Evolutionary conservation across 2,329 filamentous ascomycete species (phyloP).

Genomic region (Xylaria sp.): DNA sequence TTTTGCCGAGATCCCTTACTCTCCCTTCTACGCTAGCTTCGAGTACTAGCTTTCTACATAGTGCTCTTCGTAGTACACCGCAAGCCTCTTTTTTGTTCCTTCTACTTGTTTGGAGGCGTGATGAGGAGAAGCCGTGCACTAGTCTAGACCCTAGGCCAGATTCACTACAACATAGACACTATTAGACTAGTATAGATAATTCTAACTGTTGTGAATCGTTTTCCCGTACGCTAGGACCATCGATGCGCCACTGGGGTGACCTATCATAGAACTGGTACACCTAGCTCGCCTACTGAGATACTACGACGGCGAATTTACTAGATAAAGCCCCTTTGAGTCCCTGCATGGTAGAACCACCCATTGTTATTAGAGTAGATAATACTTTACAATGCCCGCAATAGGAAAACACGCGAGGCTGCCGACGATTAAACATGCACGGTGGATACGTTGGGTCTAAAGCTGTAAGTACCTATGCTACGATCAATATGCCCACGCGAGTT

Average conservation of each 20-base stretch:
- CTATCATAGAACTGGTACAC: neutral
- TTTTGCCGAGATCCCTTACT: neutral
- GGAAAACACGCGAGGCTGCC: neutral
- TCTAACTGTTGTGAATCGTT: neutral
- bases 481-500: slow-evolving; percentile 23
- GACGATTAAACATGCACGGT: neutral
- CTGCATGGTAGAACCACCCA: neutral
- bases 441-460: slow-evolving; percentile 1
- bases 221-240: neutral
- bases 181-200: neutral
- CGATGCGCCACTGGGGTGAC: neutral
- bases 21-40: neutral
- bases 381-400: neutral
- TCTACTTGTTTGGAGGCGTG: neutral
- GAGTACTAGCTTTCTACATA: neutral
- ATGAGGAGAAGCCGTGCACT: neutral
- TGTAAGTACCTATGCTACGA: neutral
- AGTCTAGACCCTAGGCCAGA: slow-evolving; percentile 18
- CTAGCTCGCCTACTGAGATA: neutral
- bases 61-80: neutral
- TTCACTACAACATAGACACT: neutral
- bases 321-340: neutral
- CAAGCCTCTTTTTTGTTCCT: neutral
- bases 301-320: neutral
- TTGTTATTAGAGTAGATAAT: neutral